Evolutionary conservation across 73 alveolate genomes (phyloP), one percentile per base, ranked within the genome.

Genomic region (Uronychia binucleata): DNA sequence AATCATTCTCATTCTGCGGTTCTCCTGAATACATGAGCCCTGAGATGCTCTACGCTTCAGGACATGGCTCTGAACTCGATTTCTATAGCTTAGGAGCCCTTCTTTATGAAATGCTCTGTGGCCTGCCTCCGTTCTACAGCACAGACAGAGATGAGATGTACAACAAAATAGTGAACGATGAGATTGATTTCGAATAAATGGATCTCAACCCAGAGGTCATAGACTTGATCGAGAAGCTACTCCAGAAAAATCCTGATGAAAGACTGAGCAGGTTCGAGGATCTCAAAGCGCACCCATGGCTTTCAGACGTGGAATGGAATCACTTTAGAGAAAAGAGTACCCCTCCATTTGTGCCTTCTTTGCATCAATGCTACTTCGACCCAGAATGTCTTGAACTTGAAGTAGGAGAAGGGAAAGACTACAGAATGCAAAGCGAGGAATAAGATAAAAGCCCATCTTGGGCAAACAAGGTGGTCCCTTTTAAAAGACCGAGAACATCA

Each of bases 11-110:
- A 0, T 88, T 91, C 78, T 94, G 95, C 26, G 98, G 98, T 28
- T 86, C 98, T 30, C 98, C 98, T 0, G 98, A 93, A 77, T 94
- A 94, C 80, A 79, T 91, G 75, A 57, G 95, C 33, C 98, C 98
- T 0, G 98, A 94, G 82, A 91, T 94, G 95, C 75, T 94, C 31
- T 81, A 80, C 74, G 87, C 93, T 33, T 80, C 78, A 28, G 98
- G 98, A 26, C 96, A 88, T 58, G 98, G 93, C 77, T 80, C 87
- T 74, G 77, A 90, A 35, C 95, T 94, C 1, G 98, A 94, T 84
- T 80, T 94, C 0, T 94, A 94, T 84, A 92, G 98, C 28, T 89
- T 94, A 0, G 98, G 98, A 14, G 98, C 98, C 0, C 87, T 94
- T 26, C 84, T 94, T 26, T 94, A 85, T 91, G 98, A 94, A 85